Evolutionary conservation across 2,329 filamentous ascomycete species (phyloP), one percentile per base, ranked within the genome.

Genomic region (Aspergillus vadensis): DNA sequence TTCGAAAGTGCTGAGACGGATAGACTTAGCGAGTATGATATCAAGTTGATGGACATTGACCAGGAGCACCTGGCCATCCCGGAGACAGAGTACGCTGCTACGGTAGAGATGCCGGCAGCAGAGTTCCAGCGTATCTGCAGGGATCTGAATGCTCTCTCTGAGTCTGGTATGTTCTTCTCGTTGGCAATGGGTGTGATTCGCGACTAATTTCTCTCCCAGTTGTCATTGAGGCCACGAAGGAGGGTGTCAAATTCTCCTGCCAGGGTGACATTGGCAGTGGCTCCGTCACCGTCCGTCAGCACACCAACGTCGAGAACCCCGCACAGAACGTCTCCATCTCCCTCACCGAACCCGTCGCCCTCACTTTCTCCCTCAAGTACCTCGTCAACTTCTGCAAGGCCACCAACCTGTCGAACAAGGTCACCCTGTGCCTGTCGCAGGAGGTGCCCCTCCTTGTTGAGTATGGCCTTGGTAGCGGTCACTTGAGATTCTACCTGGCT

Each of bases 331-430:
- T 98, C 70, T 86, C 91, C 67, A 97, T 99, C 77, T 88, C 92
- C 74, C 87, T 99, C 63, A 90, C 87, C 41, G 96, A 99, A 82
- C 92, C 95, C 55, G 95, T 99, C 63, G 85, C 91, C 38, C 86
- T 99, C 65, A 98, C 94, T 53, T 99, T 99, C 83, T 98, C 95
- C 36, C 90, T 99, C 72, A 99, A 99, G 83, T 99, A 99, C 82
- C 89, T 99, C 3, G 91, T 96, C 85, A 98, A 98, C 86, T 99
- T 99, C 83, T 98, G 95, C 90, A 99, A 99, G 83, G 96, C 96
- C 36, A 90, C 92, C 65, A 88, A 87, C 56, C 83, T 99, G 63
- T 94, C 93, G 41, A 82, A 79, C 69, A 84, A 86, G 67, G 96
- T 99, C 79, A 95, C 91, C 81, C 88, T 99, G 70, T 96, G 91